Percentiles rank a stretch among this genome's conserved stretches.
Conservation (phyloP, 495 filamentous ascomycete species). For the Daldinia caldariorum region DNA sequence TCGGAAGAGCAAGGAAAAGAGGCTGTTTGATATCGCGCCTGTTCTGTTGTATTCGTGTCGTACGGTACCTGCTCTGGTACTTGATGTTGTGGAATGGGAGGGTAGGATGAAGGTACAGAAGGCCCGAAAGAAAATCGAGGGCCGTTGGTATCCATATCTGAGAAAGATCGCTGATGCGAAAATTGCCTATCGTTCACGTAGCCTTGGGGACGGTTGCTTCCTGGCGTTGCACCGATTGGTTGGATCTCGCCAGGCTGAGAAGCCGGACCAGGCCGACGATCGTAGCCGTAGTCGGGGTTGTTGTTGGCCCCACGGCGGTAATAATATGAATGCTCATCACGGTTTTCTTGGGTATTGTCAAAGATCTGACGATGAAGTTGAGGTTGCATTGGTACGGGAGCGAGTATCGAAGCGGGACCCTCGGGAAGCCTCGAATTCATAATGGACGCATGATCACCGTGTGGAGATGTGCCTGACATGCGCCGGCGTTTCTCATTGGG, state of each 20-base stretch:
- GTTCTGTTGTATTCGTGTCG: slow-evolving; percentile 7
- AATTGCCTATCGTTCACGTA: slow-evolving; percentile 13
- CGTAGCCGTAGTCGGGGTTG: slow-evolving; percentile 17
- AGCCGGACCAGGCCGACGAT: slow-evolving; percentile 23
- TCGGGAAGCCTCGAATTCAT: slow-evolving; percentile 11
- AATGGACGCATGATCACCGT: slow-evolving; percentile 26
- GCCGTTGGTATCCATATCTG: slow-evolving; percentile 14
- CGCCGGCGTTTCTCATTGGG: slow-evolving; percentile 48
- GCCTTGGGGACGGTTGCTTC: background rate
- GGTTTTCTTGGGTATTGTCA: slow-evolving; percentile 41
- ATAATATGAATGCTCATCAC: slow-evolving; percentile 31
- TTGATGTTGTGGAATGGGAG: background rate
- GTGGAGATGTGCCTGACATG: slow-evolving; percentile 19
- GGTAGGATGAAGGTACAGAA: background rate
- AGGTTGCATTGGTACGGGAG: slow-evolving; percentile 14
- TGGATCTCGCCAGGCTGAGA: slow-evolving; percentile 24
- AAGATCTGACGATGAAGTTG: slow-evolving; percentile 39
- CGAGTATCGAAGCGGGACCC: slow-evolving; percentile 25
- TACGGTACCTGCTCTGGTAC: slow-evolving; percentile 7
- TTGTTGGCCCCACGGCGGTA: slow-evolving; percentile 5
- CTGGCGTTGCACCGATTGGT: slow-evolving; percentile 8
- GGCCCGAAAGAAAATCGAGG: slow-evolving; percentile 22
- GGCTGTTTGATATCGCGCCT: background rate
- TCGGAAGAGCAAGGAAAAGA: slow-evolving; percentile 19
- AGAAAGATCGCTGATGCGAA: slow-evolving; percentile 27